Evolutionary conservation across 345 rosid genomes (phyloP).

Genomic region (Schrenkiella parvula): DNA sequence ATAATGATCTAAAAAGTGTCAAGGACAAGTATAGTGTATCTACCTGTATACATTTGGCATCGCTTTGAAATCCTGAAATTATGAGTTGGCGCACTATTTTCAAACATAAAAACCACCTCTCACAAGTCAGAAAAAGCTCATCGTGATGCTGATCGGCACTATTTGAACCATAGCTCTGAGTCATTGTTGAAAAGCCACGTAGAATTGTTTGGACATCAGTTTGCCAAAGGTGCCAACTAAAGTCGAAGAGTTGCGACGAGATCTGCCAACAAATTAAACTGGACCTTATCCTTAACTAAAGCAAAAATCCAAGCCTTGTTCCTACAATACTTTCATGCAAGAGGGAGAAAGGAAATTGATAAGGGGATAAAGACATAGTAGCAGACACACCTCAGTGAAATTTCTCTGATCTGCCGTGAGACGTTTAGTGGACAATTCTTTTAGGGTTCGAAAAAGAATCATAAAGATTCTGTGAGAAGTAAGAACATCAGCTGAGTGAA

Average conservation of each 20-base stretch:
- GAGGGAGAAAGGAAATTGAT: neutral
- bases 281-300: constrained; percentile 31
- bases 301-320: neutral
- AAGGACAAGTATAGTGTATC: neutral
- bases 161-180: constrained; percentile 52
- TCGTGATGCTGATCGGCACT: constrained; percentile 56
- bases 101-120: constrained; percentile 92
- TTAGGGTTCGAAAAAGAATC: constrained; percentile 84
- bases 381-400: constrained; percentile 63
- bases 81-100: constrained; percentile 81
- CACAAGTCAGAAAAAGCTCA: constrained; percentile 78
- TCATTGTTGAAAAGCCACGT: constrained; percentile 62
- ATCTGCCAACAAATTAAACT: constrained; percentile 55
- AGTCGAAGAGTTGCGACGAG: constrained; percentile 77
- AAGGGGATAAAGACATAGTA: constrained; percentile 8
- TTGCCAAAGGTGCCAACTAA: constrained; percentile 95
- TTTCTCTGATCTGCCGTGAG: constrained; percentile 81
- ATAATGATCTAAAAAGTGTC: neutral
- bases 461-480: constrained; percentile 86
- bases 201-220: constrained; percentile 84
- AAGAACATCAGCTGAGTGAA: constrained; percentile 76
- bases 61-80: constrained; percentile 85
- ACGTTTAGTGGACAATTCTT: constrained; percentile 92
- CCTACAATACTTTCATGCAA: constrained; percentile 3
- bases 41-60: constrained; percentile 82